Evolutionary conservation across 208 protist genomes (phyloP), one percentile per base, ranked within the genome.

Genomic region (Acanthamoeba culbertsoni): DNA sequence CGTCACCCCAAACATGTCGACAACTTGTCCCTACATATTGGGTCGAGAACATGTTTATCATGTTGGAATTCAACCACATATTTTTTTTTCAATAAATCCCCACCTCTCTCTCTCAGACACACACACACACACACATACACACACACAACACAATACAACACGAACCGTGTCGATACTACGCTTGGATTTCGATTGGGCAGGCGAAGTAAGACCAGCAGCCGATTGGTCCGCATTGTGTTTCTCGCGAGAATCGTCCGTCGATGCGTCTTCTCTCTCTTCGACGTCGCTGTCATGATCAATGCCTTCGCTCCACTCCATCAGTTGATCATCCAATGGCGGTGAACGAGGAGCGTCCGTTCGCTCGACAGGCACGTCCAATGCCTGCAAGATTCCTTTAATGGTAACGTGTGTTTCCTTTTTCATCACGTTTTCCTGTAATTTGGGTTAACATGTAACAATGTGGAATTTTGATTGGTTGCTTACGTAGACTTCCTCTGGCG

Each of bases 1-100:
- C 0, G 82, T 62, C 5, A 90, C 57, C 10, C 33, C 82, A 43
- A 90, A 90, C 82, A 90, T 90, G n/a, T 90, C 82, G 4, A 71
- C 2, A n/a, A 90, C 82, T 40, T 65, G 20, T 2, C 5, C 33
- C 16, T n/a, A n/a, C 55, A 7, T 55, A 18, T 18, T 12, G 2
- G 14, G 51, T n/a, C 51, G 26, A 57, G 0, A 12, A 57, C 18
- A 62, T 62, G 55, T 14, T 7, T 37, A 65, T 31, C 59, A 65
- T 65, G n/a, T n/a, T n/a, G n/a, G n/a, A n/a, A n/a, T n/a, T n/a
- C n/a, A n/a, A n/a, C n/a, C n/a, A n/a, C n/a, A n/a, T n/a, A n/a
- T n/a, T n/a, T n/a, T n/a, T n/a, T n/a, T n/a, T n/a, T n/a, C n/a
- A n/a, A n/a, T n/a, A n/a, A n/a, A n/a, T n/a, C n/a, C n/a, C n/a